Base-by-base conservation (phyloP, 139 green algal genomes). In the Coelastrella sp. region DNA sequence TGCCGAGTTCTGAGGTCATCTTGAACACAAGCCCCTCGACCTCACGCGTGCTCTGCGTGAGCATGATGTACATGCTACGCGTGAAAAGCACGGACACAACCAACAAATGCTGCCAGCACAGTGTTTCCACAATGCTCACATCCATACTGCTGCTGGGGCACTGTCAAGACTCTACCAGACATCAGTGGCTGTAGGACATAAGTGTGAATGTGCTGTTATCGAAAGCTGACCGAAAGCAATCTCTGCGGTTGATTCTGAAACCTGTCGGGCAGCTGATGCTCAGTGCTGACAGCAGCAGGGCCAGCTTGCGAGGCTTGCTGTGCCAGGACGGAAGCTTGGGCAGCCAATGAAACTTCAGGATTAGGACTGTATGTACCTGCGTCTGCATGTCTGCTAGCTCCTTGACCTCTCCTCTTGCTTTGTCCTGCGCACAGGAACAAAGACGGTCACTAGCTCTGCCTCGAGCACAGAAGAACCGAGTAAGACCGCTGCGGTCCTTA, bases 1-100 rank as follows among this genome's bases (percentile, higher is more conserved):
- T 84, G 4, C 86, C 77, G 7, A 94, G n/a, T 14, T 74, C 86
- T 87, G 71, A 92, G 0, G 90, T 91, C 13, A 96, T 90, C 77
- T 92, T 92, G 56, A 96, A 94, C 11, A 96, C 86, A 75, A 93
- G 57, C 0, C 58, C 85, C 87, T 95, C 93, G 3, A 93, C 93
- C 32, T 92, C 90, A 0, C 87, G 83, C 5, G 91, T 91, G 17
- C 64, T 66, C 87, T 91, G 87, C 86, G 59, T 19, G 11, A 13
- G 61, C 32, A 47, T 47, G 61, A 71, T 10, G 8, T 71, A 13
- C 61, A 71, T 10, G 61, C 8, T 13, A 71, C 1, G 11, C 8
- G 8, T 19, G 11, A 10, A 19, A 10, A 71, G 10, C 8, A 71
- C 11, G 61, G 61, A 71, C 8, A 10, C 8, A 71, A 13, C 10